Conservation (phyloP, 768 basidiomycete genomes). For the Naematelia encephala region DNA sequence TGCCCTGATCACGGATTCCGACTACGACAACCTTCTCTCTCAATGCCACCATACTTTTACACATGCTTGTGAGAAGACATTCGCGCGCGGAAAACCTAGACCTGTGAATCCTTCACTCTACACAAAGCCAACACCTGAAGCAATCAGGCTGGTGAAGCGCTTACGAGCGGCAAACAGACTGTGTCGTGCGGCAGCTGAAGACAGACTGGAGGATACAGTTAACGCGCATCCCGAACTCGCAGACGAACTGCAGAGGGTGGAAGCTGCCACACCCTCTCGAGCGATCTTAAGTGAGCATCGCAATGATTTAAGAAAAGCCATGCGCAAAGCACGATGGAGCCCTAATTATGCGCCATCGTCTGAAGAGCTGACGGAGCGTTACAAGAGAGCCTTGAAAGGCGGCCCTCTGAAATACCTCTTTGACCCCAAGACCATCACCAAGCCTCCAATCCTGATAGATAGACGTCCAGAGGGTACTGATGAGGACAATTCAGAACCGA, state of each 20-base stretch:
- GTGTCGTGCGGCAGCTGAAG: background rate
- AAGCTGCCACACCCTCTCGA: background rate
- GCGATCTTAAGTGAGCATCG: background rate
- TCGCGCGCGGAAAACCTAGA: background rate
- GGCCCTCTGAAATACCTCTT: constrained; percentile 12
- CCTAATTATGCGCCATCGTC: background rate
- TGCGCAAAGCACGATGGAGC: background rate
- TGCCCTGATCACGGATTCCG: background rate
- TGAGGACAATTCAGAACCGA: too few relatives aligned
- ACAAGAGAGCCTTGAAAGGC: background rate
- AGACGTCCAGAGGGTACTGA: too few relatives aligned
- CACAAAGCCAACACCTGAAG: background rate
- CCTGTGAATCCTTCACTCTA: background rate
- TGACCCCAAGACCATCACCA: constrained; percentile 8
- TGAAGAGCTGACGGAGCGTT: background rate
- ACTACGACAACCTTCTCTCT: background rate
- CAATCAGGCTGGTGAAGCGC: background rate
- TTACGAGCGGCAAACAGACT: background rate
- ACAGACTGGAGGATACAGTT: background rate
- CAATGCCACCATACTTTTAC: background rate
- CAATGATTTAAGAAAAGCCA: background rate
- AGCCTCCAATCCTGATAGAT: constrained; percentile 12
- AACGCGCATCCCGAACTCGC: background rate
- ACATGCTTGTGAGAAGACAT: background rate
- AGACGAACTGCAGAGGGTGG: background rate